Conservation (phyloP, 805 yeast genomes). For the Blastobotrys parvus region DNA sequence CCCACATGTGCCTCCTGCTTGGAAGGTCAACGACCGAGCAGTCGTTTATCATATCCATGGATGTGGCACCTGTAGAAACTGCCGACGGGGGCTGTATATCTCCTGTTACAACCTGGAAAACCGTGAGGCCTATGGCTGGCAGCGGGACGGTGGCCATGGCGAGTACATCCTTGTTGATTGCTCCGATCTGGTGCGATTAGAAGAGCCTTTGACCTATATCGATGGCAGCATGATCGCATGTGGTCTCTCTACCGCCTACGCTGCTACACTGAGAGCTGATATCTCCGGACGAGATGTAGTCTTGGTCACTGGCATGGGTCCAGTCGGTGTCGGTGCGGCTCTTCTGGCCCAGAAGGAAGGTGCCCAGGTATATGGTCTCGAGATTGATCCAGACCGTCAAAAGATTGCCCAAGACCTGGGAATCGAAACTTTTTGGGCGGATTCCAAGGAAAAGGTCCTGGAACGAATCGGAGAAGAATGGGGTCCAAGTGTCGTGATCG, state of each 20-base stretch:
- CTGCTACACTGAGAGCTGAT: conserved; percentile 11
- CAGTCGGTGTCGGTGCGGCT: conserved; percentile 12
- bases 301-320: conserved; percentile 12
- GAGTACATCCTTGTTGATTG: conserved; percentile 9
- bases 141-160: conserved; percentile 10
- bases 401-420: conserved; percentile 8
- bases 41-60: conserved; percentile 13
- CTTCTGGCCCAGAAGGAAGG: conserved; percentile 11
- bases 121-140: conserved; percentile 13
- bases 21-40: conserved; percentile 10
- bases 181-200: conserved; percentile 7
- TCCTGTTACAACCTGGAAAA: conserved; percentile 5
- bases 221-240: conserved; percentile 13
- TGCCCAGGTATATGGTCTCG: conserved; percentile 10
- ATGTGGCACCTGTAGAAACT: conserved; percentile 10
- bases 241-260: conserved; percentile 11
- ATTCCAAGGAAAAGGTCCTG: conserved; percentile 3
- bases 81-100: conserved; percentile 9
- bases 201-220: conserved; percentile 9
- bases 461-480: conserved; percentile 6
- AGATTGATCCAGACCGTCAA: conserved; percentile 6
- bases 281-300: conserved; percentile 13
- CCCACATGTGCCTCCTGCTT: conserved; percentile 5
- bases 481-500: conserved; percentile 12
- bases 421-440: conserved; percentile 4